phyloP scores from a whole-genome alignment of 257 asterid genomes.

The Coffea canephora region DNA sequence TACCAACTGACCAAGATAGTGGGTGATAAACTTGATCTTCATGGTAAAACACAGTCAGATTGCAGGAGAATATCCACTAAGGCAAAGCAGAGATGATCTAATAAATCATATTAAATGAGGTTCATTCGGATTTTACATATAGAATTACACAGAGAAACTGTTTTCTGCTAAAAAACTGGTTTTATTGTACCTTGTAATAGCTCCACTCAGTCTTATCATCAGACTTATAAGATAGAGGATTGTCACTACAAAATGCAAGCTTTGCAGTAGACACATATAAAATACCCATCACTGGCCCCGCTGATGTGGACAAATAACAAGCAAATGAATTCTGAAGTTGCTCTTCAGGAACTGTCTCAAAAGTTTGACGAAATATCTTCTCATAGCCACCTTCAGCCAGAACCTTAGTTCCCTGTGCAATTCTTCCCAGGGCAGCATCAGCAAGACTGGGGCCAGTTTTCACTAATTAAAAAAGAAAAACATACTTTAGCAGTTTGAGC shows the following conservation, averaged over 20 bases:
- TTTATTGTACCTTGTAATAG: slow-evolving; percentile 74
- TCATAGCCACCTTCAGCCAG: slow-evolving; percentile 97
- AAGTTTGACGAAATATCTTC: slow-evolving; percentile 75
- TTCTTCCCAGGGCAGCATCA: slow-evolving; percentile 91
- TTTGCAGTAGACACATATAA: slow-evolving; percentile 75
- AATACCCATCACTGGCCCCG: slow-evolving; percentile 89
- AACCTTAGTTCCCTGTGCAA: slow-evolving; percentile 82
- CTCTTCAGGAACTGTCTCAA: slow-evolving; percentile 74
- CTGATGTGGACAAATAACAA: slow-evolving; percentile 91
- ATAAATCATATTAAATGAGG: neutral
- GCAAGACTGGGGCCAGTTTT: slow-evolving; percentile 86
- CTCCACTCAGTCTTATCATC: slow-evolving; percentile 67
- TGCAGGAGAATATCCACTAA: neutral
- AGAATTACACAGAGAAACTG: neutral
- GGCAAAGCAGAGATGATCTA: neutral
- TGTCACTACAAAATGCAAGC: slow-evolving; percentile 88
- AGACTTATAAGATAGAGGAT: slow-evolving; percentile 74
- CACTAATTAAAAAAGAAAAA: slow-evolving; percentile 42
- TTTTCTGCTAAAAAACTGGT: neutral
- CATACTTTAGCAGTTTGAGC: slow-evolving; percentile 20
- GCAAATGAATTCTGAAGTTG: slow-evolving; percentile 68
- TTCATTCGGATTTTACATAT: neutral
- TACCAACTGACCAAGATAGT: neutral
- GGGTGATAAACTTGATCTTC: neutral
- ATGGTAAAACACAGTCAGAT: neutral